Evolutionary conservation across 805 yeast species (phyloP).

Genomic region (Kregervanrija pseudodelftensis): DNA sequence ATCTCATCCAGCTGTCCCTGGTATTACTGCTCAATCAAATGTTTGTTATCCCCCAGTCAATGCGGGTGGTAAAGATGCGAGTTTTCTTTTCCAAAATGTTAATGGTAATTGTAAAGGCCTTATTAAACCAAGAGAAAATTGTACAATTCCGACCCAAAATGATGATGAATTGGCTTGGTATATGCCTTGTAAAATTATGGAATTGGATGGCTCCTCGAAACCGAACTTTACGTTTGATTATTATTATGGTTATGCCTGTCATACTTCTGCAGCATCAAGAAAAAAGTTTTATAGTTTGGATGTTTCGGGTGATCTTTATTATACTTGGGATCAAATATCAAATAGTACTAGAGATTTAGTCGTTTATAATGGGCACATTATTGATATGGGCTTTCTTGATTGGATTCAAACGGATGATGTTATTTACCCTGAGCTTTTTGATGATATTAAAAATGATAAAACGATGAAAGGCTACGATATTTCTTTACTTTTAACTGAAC

Average conservation of each 20-base stretch:
- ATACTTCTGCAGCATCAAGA: slow-evolving; percentile 68
- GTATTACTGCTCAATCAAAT: slow-evolving; percentile 63
- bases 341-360: slow-evolving; percentile 68
- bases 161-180: slow-evolving; percentile 77
- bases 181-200: slow-evolving; percentile 78
- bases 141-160: slow-evolving; percentile 61
- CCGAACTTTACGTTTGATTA: slow-evolving; percentile 58
- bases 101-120: slow-evolving; percentile 83
- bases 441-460: slow-evolving; percentile 47
- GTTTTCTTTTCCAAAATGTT: slow-evolving; percentile 83
- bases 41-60: slow-evolving; percentile 75
- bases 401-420: slow-evolving; percentile 71
- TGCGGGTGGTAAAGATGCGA: slow-evolving; percentile 85
- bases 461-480: slow-evolving; percentile 72
- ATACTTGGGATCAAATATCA: slow-evolving; percentile 81
- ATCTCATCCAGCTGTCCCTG: slow-evolving; percentile 74
- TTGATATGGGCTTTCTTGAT: slow-evolving; percentile 69
- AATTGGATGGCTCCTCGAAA: slow-evolving; percentile 62
- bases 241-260: slow-evolving; percentile 88
- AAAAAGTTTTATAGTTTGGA: slow-evolving; percentile 52
- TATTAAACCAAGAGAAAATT: slow-evolving; percentile 60
- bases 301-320: slow-evolving; percentile 69
- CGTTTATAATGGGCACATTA: slow-evolving; percentile 83
- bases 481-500: slow-evolving; percentile 60
- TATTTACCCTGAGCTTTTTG: slow-evolving; percentile 66